Evolutionary conservation across 352 stramenopile genomes (phyloP).

Genomic region (Phytophthora gonapodyides): DNA sequence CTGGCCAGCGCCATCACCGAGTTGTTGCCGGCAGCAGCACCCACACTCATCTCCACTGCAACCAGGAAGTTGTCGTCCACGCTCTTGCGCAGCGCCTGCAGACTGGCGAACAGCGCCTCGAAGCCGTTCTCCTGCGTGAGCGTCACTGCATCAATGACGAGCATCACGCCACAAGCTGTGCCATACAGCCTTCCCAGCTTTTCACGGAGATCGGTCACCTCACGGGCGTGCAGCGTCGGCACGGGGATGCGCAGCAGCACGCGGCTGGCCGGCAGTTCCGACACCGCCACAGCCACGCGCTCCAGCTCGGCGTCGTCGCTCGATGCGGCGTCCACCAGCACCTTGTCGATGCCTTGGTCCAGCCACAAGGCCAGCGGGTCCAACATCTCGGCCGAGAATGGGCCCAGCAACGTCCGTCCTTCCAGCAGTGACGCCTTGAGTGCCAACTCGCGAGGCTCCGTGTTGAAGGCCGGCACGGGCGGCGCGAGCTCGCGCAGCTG

Average conservation of each 20-base stretch:
- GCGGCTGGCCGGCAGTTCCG: conserved; percentile 61
- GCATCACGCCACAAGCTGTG: conserved; percentile 47
- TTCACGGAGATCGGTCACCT: conserved; percentile 29
- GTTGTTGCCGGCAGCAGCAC: conserved; percentile 1
- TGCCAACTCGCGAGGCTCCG: conserved; percentile 32
- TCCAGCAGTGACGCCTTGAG: conserved; percentile 53
- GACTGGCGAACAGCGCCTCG: conserved; percentile 31
- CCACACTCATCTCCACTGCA: conserved; percentile 49
- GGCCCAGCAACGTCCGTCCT: conserved; percentile 59
- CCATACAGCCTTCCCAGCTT: conserved; percentile 48
- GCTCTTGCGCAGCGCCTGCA: conserved; percentile 45
- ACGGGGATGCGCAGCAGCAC: conserved; percentile 68
- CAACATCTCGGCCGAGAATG: conserved; percentile 65
- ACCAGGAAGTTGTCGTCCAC: conserved; percentile 61
- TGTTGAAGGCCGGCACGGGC: conserved; percentile 22
- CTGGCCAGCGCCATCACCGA: conserved; percentile 38
- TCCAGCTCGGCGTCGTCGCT: conserved; percentile 55
- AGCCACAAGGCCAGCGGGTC: conserved; percentile 62
- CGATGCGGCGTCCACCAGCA: conserved; percentile 55
- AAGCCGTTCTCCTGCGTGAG: conserved; percentile 31
- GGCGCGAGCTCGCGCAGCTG: conserved; percentile 41
- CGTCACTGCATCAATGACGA: conserved; percentile 38
- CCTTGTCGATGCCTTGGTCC: conserved; percentile 60
- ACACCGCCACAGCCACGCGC: conserved; percentile 57
- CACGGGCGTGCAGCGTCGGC: conserved; percentile 23